Conservation (phyloP, 768 basidiomycete species). For the Hydnum rufescens region DNA sequence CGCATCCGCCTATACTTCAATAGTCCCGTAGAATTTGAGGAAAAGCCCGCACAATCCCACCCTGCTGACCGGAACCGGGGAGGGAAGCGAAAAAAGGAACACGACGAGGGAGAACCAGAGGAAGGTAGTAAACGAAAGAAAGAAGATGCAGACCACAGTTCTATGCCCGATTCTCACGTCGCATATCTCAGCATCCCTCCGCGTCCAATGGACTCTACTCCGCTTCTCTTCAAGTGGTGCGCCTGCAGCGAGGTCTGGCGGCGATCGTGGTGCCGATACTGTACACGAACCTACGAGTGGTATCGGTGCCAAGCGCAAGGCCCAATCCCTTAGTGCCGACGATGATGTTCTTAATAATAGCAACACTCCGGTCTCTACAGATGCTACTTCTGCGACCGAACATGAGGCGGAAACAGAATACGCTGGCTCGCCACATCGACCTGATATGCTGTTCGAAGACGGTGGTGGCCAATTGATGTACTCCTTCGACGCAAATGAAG, state of each 20-base stretch:
- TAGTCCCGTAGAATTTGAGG: constrained; percentile 36
- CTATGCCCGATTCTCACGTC: background rate
- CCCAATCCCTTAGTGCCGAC: background rate
- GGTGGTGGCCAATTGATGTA: background rate
- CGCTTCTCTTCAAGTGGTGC: background rate
- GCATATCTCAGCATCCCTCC: background rate
- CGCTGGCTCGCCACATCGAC: constrained; percentile 9
- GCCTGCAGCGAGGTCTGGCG: background rate
- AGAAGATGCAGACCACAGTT: constrained; percentile 19
- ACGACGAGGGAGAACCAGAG: constrained; percentile 64
- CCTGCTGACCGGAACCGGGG: background rate
- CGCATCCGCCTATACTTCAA: constrained; percentile 86
- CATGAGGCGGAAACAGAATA: background rate
- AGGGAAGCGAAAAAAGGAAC: constrained; percentile 46
- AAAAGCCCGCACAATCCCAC: background rate
- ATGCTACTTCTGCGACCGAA: background rate
- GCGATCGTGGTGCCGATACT: background rate
- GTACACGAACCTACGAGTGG: background rate
- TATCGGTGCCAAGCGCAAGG: background rate
- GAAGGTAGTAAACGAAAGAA: constrained; percentile 46
- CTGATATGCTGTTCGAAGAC: constrained; percentile 43
- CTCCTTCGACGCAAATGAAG: constrained; percentile 10
- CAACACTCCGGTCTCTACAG: background rate
- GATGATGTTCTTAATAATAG: background rate
- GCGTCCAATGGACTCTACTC: background rate